Conservation (phyloP, 352 stramenopile genomes). For the Thalassiosira hispida region DNA sequence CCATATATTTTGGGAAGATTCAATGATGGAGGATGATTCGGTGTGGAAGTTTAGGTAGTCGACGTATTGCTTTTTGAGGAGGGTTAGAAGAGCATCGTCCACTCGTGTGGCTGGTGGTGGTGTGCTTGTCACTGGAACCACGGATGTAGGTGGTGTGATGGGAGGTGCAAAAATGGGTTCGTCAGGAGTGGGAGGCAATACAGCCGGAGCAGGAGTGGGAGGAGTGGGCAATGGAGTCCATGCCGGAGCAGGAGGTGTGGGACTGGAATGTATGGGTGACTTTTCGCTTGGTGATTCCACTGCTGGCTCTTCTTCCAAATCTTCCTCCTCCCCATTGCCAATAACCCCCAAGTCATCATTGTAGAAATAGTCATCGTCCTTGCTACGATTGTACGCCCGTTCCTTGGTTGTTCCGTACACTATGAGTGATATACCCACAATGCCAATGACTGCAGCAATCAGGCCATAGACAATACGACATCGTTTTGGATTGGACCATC, state of each 20-base stretch:
- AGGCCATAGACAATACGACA: conserved; percentile 10
- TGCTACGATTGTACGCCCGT: conserved; percentile 13
- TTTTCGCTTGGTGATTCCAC: background rate
- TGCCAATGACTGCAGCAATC: conserved; percentile 12
- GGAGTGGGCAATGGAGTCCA: background rate
- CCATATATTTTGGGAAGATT: background rate
- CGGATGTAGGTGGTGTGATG: background rate
- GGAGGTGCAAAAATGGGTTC: background rate
- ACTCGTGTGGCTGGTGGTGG: background rate
- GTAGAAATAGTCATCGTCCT: conserved; percentile 4
- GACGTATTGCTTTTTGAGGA: conserved; percentile 29
- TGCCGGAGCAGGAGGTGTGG: too few species aligned
- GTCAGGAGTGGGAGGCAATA: too few species aligned
- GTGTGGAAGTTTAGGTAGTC: conserved; percentile 1
- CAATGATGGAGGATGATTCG: background rate
- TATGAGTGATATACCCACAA: conserved; percentile 16
- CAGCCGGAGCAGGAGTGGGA: too few species aligned
- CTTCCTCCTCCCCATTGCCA: conserved; percentile 11
- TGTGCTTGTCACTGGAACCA: background rate
- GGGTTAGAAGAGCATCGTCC: conserved; percentile 19
- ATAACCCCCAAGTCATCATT: conserved; percentile 4
- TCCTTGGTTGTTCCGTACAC: conserved; percentile 24
- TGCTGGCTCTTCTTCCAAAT: background rate
- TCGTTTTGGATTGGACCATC: conserved; percentile 21
- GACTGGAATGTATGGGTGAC: background rate